Evolutionary conservation across 225 moss, liverwort and hornwort species (phyloP), one percentile per base, ranked within the genome.

Genomic region (Anthoceros angustus): DNA sequence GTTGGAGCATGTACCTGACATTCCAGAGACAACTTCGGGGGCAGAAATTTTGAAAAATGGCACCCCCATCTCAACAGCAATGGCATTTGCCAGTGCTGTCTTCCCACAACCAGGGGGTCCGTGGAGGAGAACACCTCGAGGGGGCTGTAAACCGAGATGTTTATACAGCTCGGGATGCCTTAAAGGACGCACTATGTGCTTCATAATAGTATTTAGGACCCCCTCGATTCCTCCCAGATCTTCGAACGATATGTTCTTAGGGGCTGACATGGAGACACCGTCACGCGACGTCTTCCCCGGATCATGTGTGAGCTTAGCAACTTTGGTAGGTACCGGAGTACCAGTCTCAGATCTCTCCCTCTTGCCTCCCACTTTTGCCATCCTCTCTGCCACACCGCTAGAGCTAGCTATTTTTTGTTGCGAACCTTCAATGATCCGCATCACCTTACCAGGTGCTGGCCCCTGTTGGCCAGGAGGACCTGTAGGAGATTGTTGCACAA

Each of bases 71-170:
- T 95, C 91, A 64, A 87, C 83, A 42, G 95, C 95, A 50, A 95
- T 91, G 16, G 95, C 95, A 73, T 95, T 91, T 41, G 95, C 95
- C 68, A 95, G 74, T 88, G 91, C 91, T 4, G 95, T 95, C 68
- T 95, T 95, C 48, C 95, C 95, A 78, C 95, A 95, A 24, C 95
- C 95, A 25, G 95, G 91, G 7, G 95, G 95, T 20, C 95, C 95
- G 76, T 91, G 95, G 66, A 95, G 69, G 63, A 95, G 77, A 60
- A 95, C 78, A 9, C 95, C 95, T 71, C 86, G 66, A 2, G 86
- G 85, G 38, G 88, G 95, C 72, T 84, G 82, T 45, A 88, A 80
- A 61, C 95, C 91, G 12, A 95, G 74, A 68, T 72, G 82, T 43
- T 84, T 88, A 66, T 91, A 95, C 4, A 95, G 80, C 62, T 84